phyloP scores from a whole-genome alignment of 257 asterid species.

The Parsonsia alboflavescens region DNA sequence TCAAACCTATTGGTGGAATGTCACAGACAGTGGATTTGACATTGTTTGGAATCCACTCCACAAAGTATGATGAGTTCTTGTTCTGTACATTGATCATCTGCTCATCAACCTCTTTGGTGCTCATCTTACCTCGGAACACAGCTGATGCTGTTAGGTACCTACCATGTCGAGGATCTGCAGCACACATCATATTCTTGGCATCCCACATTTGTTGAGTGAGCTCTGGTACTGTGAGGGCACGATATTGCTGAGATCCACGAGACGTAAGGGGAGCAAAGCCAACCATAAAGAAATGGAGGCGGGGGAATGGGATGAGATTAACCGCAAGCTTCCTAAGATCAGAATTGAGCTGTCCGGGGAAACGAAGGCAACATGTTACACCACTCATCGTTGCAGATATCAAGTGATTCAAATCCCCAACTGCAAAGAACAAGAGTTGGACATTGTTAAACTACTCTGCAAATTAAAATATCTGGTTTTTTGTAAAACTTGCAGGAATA shows the following conservation, averaged over 20 bases:
- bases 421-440: not conserved
- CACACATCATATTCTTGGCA: constrained; percentile 17
- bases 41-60: constrained; percentile 15
- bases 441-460: too few species aligned
- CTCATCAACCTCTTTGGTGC: constrained; percentile 17
- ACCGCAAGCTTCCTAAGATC: not conserved
- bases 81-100: constrained; percentile 15
- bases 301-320: constrained; percentile 15
- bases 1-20: constrained; percentile 12
- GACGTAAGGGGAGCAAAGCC: constrained; percentile 17
- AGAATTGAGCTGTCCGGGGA: constrained; percentile 15
- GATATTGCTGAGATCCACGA: constrained; percentile 13
- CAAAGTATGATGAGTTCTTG: constrained; percentile 15
- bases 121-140: constrained; percentile 14
- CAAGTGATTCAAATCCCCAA: constrained; percentile 15
- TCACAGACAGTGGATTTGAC: constrained; percentile 17
- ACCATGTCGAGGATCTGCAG: constrained; percentile 15
- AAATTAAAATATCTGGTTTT: not conserved
- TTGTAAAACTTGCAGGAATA: not conserved
- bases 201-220: constrained; percentile 19
- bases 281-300: constrained; percentile 13
- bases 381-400: constrained; percentile 17
- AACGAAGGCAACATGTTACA: constrained; percentile 9
- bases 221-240: constrained; percentile 3
- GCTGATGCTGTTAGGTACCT: constrained; percentile 13